Base-by-base conservation (phyloP, 1,139 yeast species). In the Suhomyces yuchorum region DNA sequence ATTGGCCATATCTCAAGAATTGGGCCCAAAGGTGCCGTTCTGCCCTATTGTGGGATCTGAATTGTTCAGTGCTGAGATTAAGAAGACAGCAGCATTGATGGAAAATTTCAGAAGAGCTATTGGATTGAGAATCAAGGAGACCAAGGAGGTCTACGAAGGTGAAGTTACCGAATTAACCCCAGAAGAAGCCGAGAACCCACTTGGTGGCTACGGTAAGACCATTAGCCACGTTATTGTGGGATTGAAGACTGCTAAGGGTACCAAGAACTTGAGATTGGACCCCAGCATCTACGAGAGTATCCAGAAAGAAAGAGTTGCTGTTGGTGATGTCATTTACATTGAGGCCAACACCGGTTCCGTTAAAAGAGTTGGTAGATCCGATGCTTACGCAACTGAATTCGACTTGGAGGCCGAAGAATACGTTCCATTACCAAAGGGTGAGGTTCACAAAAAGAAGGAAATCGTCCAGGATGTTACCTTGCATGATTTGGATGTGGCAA, bases 341-440 rank as follows among this genome's bases (percentile, higher is more conserved):
- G 99, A 93, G 70, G 88, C 98, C 50, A 93, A 93, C 65, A 93
- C 99, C 3, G 99, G 99, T 36, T 89, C 97, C 3, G 98, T 93
- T 45, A 95, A 93, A 68, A 77, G 99, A 60, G 99, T 95, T 36
- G 99, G 99, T 47, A 82, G 99, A 66, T 88, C 96, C 4, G 99
- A 95, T 67, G 98, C 98, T 0, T 93, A 90, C 65, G 97, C 99
- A 36, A 93, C 99, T 1, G 99, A 93, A 70, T 93, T 92, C 60
- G 99, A 93, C 68, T 77, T 93, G 58, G 99, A 95, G 72, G 97
- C 98, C 24, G 99, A 93, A 72, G 99, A 93, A 68, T 93, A 93
- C 66, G 99, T 95, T 30, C 99, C 99, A 41, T 78, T 93, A 58
- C 99, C 99, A 52, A 93, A 93, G 72, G 99, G 99, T 42, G 99